Percentiles rank a stretch among this genome's conserved stretches.
Conservation (phyloP, 1,139 yeast genomes). For the Yamadazyma diddensiae region DNA sequence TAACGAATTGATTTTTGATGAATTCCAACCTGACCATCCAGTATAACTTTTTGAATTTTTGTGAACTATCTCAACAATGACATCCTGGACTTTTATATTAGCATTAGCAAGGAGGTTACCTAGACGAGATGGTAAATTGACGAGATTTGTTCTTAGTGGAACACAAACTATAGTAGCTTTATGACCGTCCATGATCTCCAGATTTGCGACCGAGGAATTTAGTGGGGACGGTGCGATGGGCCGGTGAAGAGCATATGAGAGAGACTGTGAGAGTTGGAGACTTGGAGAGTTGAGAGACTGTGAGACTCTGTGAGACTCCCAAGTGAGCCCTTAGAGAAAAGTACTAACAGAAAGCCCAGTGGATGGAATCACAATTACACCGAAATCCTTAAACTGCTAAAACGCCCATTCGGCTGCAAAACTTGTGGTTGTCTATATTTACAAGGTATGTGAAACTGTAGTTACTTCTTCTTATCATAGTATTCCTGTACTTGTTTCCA, state of each 20-base stretch:
- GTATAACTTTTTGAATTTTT: conserved; percentile 38
- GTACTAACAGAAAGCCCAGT: too few relatives aligned
- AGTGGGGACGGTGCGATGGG: background rate
- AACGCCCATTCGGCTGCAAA: too few relatives aligned
- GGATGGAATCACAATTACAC: too few relatives aligned
- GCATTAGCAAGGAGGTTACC: conserved; percentile 50
- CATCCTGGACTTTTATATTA: conserved; percentile 57
- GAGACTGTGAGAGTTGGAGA: too few relatives aligned
- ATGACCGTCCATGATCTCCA: conserved; percentile 39
- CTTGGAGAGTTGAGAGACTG: too few relatives aligned
- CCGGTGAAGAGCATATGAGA: too few relatives aligned
- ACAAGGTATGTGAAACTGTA: too few relatives aligned
- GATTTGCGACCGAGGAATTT: conserved; percentile 9
- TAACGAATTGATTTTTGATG: conserved; percentile 27
- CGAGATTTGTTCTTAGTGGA: conserved; percentile 51
- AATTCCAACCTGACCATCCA: conserved; percentile 84
- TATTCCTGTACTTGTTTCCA: conserved; percentile 24
- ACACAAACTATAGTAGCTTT: conserved; percentile 27
- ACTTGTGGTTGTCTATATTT: too few relatives aligned
- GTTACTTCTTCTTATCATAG: conserved; percentile 12
- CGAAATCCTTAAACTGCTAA: too few relatives aligned
- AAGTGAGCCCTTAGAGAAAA: too few relatives aligned
- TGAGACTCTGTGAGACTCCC: too few relatives aligned
- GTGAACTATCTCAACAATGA: conserved; percentile 47
- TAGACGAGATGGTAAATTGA: conserved; percentile 55